These are phyloP conservation scores for Vickermania ingenoplastis DNA, from an alignment of 208 protist genomes.

Conservation along the genomic window DNA sequence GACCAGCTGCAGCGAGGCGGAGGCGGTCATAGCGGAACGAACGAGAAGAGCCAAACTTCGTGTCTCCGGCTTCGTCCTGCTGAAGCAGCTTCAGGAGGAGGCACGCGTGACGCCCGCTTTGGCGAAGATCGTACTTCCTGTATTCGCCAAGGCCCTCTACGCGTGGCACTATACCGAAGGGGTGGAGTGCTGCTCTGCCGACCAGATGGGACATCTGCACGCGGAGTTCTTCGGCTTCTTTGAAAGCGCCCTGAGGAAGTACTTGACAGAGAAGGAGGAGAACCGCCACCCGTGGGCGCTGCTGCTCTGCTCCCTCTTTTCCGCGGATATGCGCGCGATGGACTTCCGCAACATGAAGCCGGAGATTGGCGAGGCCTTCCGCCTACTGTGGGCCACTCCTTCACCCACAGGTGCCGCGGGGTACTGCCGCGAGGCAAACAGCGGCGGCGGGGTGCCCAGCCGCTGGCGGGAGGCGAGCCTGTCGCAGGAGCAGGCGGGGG, in stretches of 20 bases:
- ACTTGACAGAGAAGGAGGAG: constrained; percentile 8
- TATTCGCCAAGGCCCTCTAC: constrained; percentile 66
- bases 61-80: constrained; percentile 56
- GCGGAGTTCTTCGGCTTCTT: constrained; percentile 73
- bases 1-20: constrained; percentile 35
- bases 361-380: constrained; percentile 13
- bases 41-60: constrained; percentile 58
- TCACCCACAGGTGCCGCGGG: constrained; percentile 9
- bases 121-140: constrained; percentile 51
- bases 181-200: constrained; percentile 75
- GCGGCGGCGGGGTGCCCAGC: constrained; percentile 23
- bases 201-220: constrained; percentile 66
- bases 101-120: constrained; percentile 35
- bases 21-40: constrained; percentile 37
- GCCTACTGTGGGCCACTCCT: constrained; percentile 15
- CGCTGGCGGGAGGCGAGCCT: constrained; percentile 33
- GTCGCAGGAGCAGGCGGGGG: constrained; percentile 19
- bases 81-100: constrained; percentile 74
- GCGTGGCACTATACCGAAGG: constrained; percentile 78
- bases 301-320: constrained; percentile 50
- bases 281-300: constrained; percentile 30
- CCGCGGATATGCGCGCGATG: constrained; percentile 35
- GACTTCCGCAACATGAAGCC: constrained; percentile 51
- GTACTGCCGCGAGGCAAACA: constrained; percentile 34
- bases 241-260: constrained; percentile 25